Base-by-base conservation (phyloP, 2,329 filamentous ascomycete genomes). In the Cercospora sp. region DNA sequence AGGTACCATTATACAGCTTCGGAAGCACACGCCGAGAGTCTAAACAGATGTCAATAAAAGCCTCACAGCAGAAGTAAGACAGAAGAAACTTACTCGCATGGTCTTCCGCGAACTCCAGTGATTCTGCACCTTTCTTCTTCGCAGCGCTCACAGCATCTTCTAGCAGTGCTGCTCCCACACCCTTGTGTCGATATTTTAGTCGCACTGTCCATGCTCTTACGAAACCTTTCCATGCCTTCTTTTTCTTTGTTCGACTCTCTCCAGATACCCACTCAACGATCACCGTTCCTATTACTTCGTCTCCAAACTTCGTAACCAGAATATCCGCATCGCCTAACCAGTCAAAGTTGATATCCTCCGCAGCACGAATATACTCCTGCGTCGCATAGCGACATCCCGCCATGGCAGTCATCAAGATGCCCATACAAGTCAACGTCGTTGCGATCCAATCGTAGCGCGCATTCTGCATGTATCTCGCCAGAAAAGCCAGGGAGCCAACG, bases 151-250 rank as follows among this genome's bases (percentile, higher is more conserved):
- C 88, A 1, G 91, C 92, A 73, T 91, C 90, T 72, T 90, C 86
- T 59, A 97, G 82, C 74, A 97, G 80, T 33, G 89, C 89, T 48
- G 82, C 84, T 2, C 93, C 93, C 26, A 96, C 83, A 0, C 93
- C 92, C 70, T 88, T 87, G 33, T 87, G 84, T 28, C 93, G 86
- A 78, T 92, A 93, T 72, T 84, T 84, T 61, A 89, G 80, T 76
- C 85, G 85, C 1, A 93, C 91, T 1, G 92, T 94, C 93, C 93
- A 97, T 1, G 91, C 93, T 30, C 91, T 87, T 66, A 97, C 89
- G 59, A 93, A 82, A 8, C 89, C 91, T 69, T 86, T 86, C 63
- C 90, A 90, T 40, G 89, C 87, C 71, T 82, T 82, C 72, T 82
- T 80, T 68, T 82, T 75, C 74, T 79, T 79, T 73, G 81, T 77